A percentile compares a stretch with the other conserved stretches of the same genome.
phyloP scores from a whole-genome alignment of 768 basidiomycete species.

The Serendipita vermifera region DNA sequence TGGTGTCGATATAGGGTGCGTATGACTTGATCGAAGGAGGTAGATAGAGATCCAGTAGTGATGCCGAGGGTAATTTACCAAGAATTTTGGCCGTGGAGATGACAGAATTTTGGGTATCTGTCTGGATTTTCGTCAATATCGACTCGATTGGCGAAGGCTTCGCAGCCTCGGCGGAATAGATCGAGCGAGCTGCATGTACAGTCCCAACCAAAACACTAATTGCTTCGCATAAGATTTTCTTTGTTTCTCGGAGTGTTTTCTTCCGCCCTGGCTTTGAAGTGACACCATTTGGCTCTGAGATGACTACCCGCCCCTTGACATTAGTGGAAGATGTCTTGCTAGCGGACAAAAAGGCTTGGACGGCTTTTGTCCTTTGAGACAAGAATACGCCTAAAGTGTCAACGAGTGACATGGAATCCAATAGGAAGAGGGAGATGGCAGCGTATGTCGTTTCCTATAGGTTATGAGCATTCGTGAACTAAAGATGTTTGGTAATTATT shows the following conservation, averaged over 20 bases:
- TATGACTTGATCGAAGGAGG: slow-evolving; percentile 60
- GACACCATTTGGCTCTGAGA: slow-evolving; percentile 2
- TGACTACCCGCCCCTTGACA: too few relatives aligned
- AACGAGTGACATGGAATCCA: slow-evolving; percentile 68
- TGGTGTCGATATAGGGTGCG: slow-evolving; percentile 71
- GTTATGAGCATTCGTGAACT: slow-evolving; percentile 9
- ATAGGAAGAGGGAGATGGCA: slow-evolving; percentile 70
- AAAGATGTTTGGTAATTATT: slow-evolving; percentile 42
- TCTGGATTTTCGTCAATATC: slow-evolving; percentile 51
- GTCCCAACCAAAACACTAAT: slow-evolving; percentile 15
- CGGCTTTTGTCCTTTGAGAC: slow-evolving; percentile 33
- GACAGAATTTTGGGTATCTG: slow-evolving; percentile 28
- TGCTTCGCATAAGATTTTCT: background rate
- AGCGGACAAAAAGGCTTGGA: slow-evolving; percentile 13
- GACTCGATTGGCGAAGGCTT: slow-evolving; percentile 37
- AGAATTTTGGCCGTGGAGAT: slow-evolving; percentile 59
- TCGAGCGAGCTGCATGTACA: slow-evolving; percentile 43
- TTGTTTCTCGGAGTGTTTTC: background rate
- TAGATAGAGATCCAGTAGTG: slow-evolving; percentile 59
- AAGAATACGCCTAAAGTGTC: slow-evolving; percentile 64
- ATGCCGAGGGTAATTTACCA: slow-evolving; percentile 62
- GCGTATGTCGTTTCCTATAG: slow-evolving; percentile 60
- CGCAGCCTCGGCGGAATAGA: slow-evolving; percentile 24
- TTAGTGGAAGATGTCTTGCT: slow-evolving; percentile 11
- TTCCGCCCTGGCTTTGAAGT: slow-evolving; percentile 10